Conservation (phyloP, 495 filamentous ascomycete species). For the Parathielavia hyrcaniae region DNA sequence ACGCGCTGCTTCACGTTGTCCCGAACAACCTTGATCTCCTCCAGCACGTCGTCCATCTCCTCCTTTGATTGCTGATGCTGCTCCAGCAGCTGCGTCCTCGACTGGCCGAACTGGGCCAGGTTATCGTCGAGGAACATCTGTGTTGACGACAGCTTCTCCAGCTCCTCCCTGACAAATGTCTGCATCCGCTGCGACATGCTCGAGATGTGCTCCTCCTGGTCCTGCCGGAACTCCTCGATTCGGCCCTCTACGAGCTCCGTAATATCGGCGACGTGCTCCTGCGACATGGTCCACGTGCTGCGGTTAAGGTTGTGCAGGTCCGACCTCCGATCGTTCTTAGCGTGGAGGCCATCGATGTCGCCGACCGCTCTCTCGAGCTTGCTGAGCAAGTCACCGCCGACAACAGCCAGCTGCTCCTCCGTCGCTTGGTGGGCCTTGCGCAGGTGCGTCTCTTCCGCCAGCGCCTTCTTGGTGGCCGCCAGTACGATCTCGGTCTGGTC, state of each 20-base stretch:
- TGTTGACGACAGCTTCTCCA: constrained; percentile 58
- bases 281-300: constrained; percentile 70
- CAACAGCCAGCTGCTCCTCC: constrained; percentile 62
- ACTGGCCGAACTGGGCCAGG: constrained; percentile 55
- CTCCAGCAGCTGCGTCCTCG: constrained; percentile 57
- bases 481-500: constrained; percentile 82
- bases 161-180: constrained; percentile 63
- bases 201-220: constrained; percentile 64
- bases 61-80: constrained; percentile 68
- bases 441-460: constrained; percentile 73
- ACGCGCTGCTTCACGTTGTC: constrained; percentile 82
- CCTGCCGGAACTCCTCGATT: constrained; percentile 58
- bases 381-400: constrained; percentile 68
- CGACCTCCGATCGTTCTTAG: constrained; percentile 74
- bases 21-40: constrained; percentile 82
- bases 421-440: constrained; percentile 82
- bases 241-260: constrained; percentile 69
- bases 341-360: constrained; percentile 73
- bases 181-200: constrained; percentile 63
- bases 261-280: constrained; percentile 62
- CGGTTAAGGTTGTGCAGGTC: constrained; percentile 75
- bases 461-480: constrained; percentile 61
- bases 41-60: constrained; percentile 84
- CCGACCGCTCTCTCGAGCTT: constrained; percentile 68
- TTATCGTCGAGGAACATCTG: constrained; percentile 64